A percentile compares a stretch with the other conserved stretches of the same genome.
Evolutionary conservation across 1,139 yeast species (phyloP).

Genomic region (Lizanozyma gosingica): DNA sequence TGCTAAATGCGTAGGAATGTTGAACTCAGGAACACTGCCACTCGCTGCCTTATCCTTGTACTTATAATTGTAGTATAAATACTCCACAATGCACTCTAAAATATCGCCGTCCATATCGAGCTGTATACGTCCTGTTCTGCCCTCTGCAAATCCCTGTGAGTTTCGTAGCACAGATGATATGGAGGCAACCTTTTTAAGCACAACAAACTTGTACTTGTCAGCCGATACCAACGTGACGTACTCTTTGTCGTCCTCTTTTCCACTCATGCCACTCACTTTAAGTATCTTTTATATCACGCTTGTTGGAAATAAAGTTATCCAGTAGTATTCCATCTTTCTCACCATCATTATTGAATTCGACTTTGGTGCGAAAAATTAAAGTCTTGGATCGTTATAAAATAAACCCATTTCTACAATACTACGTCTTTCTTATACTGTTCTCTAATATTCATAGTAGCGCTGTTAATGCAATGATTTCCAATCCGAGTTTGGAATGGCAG

Average conservation of each 20-base stretch:
- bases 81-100: conserved; percentile 77
- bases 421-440: too few relatives aligned
- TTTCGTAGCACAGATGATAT: conserved; percentile 75
- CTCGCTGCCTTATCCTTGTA: conserved; percentile 51
- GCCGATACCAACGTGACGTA: conserved; percentile 67
- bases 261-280: too few relatives aligned
- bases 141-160: conserved; percentile 54
- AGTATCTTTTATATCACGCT: too few relatives aligned
- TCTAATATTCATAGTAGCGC: too few relatives aligned
- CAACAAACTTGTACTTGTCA: conserved; percentile 59
- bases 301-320: too few relatives aligned
- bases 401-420: too few relatives aligned
- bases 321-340: too few relatives aligned
- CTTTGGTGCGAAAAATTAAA: too few relatives aligned
- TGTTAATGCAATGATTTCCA: conserved; percentile 19
- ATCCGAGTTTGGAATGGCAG: conserved; percentile 54
- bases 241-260: too few relatives aligned
- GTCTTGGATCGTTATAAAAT: too few relatives aligned
- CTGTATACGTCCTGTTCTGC: conserved; percentile 39
- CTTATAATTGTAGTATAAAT: conserved; percentile 67
- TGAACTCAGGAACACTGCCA: conserved; percentile 70
- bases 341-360: too few relatives aligned
- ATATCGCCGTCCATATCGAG: conserved; percentile 65
- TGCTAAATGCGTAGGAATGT: conserved; percentile 90
- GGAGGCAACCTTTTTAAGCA: conserved; percentile 70